phyloP scores from a whole-genome alignment of 257 asterid genomes.

The Solanum boliviense region DNA sequence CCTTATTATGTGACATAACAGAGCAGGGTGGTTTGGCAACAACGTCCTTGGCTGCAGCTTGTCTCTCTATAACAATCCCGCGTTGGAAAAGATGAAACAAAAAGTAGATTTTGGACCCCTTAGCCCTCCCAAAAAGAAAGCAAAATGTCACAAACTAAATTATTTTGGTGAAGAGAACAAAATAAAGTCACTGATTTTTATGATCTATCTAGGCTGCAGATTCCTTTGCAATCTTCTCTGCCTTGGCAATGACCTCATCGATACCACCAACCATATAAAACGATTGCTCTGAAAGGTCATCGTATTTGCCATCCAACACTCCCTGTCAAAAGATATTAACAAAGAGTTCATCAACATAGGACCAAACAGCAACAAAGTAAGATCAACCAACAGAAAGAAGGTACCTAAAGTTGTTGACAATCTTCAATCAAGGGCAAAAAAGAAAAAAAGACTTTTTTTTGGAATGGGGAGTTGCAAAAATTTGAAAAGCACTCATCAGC shows the following conservation, averaged over 20 bases:
- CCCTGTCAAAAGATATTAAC: constrained; percentile 34
- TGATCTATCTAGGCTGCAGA: constrained; percentile 44
- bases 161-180: constrained; percentile 41
- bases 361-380: neutral
- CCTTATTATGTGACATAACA: constrained; percentile 34
- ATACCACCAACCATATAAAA: constrained; percentile 99
- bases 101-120: constrained; percentile 16
- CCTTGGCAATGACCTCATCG: constrained; percentile 89
- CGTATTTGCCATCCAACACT: constrained; percentile 86
- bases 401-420: neutral
- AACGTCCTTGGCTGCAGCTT: constrained; percentile 23
- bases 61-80: constrained; percentile 20
- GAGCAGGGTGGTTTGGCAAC: constrained; percentile 27
- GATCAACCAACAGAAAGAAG: neutral
- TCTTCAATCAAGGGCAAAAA: neutral
- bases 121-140: constrained; percentile 9
- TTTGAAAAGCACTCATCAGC: neutral
- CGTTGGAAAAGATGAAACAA: constrained; percentile 7
- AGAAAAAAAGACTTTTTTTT: accelerated
- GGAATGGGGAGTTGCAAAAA: neutral
- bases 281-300: constrained; percentile 85
- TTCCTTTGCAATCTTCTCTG: constrained; percentile 94
- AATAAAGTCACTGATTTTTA: neutral
- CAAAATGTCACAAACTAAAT: constrained; percentile 30
- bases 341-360: neutral